These are phyloP conservation scores for Amylocystis lapponica DNA, from an alignment of 768 basidiomycete species.

Conservation along the genomic window DNA sequence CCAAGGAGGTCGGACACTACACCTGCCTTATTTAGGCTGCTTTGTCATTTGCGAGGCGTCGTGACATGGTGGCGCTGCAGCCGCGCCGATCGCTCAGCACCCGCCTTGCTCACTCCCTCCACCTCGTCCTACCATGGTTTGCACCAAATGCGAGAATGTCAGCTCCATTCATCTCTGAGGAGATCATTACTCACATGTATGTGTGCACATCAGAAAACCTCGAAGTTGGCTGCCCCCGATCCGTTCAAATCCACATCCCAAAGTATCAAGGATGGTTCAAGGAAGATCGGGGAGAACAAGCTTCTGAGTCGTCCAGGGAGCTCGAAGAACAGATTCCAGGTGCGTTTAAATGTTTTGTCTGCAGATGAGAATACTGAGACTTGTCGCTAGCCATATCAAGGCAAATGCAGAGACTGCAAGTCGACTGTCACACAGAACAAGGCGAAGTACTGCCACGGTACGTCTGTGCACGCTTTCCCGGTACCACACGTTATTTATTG, in stretches of 20 bases:
- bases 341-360: constrained; percentile 27
- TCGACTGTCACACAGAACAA: constrained; percentile 78
- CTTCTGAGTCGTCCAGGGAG: constrained; percentile 63
- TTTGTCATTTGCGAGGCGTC: no score
- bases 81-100: no score
- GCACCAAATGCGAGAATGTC: constrained; percentile 80
- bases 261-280: constrained; percentile 73
- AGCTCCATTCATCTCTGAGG: constrained; percentile 21
- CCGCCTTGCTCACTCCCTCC: constrained; percentile 1
- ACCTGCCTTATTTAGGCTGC: neutral
- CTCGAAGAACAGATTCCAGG: constrained; percentile 75
- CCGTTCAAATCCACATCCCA: constrained; percentile 71
- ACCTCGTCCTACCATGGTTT: constrained; percentile 54
- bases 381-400: constrained; percentile 67
- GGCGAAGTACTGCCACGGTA: constrained; percentile 88
- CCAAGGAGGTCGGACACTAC: no score
- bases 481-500: neutral
- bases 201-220: constrained; percentile 68
- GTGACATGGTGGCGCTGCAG: no score
- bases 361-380: constrained; percentile 6
- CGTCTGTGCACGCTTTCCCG: constrained; percentile 20
- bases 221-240: constrained; percentile 85
- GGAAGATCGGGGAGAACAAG: constrained; percentile 79
- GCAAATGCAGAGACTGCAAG: constrained; percentile 86
- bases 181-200: neutral